Conservation (phyloP, 371 early-diverging fungal genomes). For the Syncephalastrum racemosum region DNA sequence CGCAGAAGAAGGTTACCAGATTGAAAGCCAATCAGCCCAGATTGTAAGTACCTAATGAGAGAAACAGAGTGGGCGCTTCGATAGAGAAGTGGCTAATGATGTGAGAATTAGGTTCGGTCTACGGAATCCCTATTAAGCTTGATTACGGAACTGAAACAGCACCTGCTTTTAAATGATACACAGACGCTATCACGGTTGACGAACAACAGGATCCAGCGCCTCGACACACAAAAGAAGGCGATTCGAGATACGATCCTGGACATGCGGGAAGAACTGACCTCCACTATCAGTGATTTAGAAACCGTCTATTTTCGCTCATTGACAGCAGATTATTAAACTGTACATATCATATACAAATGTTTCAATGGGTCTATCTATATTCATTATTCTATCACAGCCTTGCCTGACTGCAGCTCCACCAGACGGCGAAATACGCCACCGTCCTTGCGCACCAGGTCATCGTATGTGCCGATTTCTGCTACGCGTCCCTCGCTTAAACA, state of each 20-base stretch:
- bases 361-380: neutral
- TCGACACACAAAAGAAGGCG: constrained; percentile 28
- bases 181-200: constrained; percentile 55
- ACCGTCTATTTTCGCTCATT: constrained; percentile 43
- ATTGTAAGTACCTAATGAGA: constrained; percentile 51
- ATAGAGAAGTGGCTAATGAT: neutral
- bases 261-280: constrained; percentile 35
- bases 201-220: constrained; percentile 26
- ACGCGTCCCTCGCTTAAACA: constrained; percentile 62
- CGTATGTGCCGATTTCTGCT: constrained; percentile 60
- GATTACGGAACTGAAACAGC: constrained; percentile 68
- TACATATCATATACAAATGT: constrained; percentile 1
- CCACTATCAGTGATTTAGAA: constrained; percentile 45
- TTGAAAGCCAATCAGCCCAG: constrained; percentile 70
- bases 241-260: constrained; percentile 30
- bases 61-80: neutral
- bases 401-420: constrained; percentile 43
- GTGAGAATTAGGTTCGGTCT: constrained; percentile 48
- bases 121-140: constrained; percentile 65
- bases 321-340: constrained; percentile 16
- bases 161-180: constrained; percentile 67
- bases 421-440: constrained; percentile 55
- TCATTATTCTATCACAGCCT: constrained; percentile 13
- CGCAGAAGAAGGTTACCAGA: constrained; percentile 72
- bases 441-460: constrained; percentile 49